Conservation (phyloP, 129 eudicot genomes). For the Rutidosis leptorrhynchoides region DNA sequence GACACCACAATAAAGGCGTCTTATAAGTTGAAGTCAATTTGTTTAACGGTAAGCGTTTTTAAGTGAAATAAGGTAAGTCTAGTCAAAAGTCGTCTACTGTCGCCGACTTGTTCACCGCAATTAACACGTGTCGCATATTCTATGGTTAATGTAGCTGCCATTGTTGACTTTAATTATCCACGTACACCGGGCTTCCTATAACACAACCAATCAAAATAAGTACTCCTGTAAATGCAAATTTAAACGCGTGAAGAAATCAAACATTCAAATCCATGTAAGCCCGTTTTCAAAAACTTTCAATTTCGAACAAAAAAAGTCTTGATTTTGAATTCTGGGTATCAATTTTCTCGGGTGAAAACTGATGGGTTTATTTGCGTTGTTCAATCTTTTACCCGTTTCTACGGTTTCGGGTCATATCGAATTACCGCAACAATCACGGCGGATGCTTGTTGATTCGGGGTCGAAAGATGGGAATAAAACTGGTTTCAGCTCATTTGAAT, state of each 20-base stretch:
- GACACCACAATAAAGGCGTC: too few species aligned
- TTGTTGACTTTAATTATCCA: slow-evolving; percentile 7
- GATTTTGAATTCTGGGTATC: neutral
- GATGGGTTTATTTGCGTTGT: slow-evolving; percentile 12
- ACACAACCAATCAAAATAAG: neutral
- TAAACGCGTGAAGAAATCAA: slow-evolving; percentile 13
- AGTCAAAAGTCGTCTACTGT: slow-evolving; percentile 28
- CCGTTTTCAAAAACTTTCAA: neutral
- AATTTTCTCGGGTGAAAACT: slow-evolving; percentile 6
- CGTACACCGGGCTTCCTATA: neutral
- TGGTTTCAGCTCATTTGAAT: slow-evolving; percentile 33
- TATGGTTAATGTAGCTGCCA: slow-evolving; percentile 14
- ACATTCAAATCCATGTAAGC: neutral
- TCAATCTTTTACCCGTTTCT: slow-evolving; percentile 17
- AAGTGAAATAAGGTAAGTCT: too few species aligned
- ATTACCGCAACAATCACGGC: slow-evolving; percentile 23
- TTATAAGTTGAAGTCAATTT: too few species aligned
- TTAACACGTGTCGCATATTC: slow-evolving; percentile 21
- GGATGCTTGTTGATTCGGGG: slow-evolving; percentile 5
- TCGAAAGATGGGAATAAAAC: slow-evolving; percentile 1
- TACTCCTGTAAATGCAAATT: neutral
- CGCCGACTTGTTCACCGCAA: slow-evolving; percentile 28
- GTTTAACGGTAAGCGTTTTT: too few species aligned
- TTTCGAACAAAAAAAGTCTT: neutral
- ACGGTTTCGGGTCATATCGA: slow-evolving; percentile 36